phyloP scores from a whole-genome alignment of 495 filamentous ascomycete genomes.

The Hyaloscypha bicolor region DNA sequence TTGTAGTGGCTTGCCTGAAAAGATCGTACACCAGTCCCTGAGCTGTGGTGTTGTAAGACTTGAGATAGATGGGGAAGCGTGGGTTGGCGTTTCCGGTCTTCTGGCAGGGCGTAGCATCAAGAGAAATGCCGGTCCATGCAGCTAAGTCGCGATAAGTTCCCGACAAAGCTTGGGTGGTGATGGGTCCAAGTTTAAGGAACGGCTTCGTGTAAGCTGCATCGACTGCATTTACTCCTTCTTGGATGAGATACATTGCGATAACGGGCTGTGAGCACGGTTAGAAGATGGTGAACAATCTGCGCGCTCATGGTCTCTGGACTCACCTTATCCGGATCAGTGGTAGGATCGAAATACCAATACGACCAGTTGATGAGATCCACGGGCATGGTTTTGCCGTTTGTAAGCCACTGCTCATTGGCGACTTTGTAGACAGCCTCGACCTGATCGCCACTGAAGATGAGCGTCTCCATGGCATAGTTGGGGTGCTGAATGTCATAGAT shows the following conservation, averaged over 20 bases:
- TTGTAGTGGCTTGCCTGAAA: slow-evolving; percentile 37
- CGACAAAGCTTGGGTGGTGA: slow-evolving; percentile 35
- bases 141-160: slow-evolving; percentile 51
- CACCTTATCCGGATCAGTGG: slow-evolving; percentile 42
- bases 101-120: slow-evolving; percentile 44
- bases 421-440: slow-evolving; percentile 50
- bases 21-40: slow-evolving; percentile 43
- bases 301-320: slow-evolving; percentile 21
- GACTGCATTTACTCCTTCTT: slow-evolving; percentile 48
- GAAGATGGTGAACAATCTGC: background rate
- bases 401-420: slow-evolving; percentile 43
- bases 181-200: slow-evolving; percentile 47
- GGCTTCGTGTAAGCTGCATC: slow-evolving; percentile 44
- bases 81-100: slow-evolving; percentile 48
- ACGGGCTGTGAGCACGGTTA: slow-evolving; percentile 36
- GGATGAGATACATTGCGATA: slow-evolving; percentile 54
- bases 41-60: slow-evolving; percentile 46
- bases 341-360: slow-evolving; percentile 49
- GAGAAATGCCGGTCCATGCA: slow-evolving; percentile 43
- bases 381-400: slow-evolving; percentile 41
- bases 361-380: slow-evolving; percentile 51
- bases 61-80: slow-evolving; percentile 52
- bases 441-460: slow-evolving; percentile 51
- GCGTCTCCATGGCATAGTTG: slow-evolving; percentile 47
- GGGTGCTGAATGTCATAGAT: slow-evolving; percentile 45